These are phyloP conservation scores for Gentiana straminea DNA, from an alignment of 257 asterid genomes.

Conservation along the genomic window DNA sequence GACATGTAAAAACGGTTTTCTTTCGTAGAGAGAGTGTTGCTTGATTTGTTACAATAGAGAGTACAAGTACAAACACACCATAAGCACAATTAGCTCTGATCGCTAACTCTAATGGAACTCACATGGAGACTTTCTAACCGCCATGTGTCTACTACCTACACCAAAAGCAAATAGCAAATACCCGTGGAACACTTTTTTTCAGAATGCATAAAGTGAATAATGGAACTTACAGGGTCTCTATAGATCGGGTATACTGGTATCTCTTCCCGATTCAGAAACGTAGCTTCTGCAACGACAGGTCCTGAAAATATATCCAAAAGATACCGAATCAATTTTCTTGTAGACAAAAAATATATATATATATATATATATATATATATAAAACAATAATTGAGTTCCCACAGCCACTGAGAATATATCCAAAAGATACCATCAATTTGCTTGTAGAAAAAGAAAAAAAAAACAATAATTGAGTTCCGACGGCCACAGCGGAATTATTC, in stretches of 20 bases:
- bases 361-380: no score
- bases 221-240: constrained; percentile 82
- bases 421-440: background rate
- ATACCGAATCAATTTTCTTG: background rate
- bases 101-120: no score
- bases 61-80: no score
- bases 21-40: no score
- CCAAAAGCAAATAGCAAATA: no score
- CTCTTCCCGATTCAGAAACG: constrained; percentile 94
- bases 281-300: constrained; percentile 97
- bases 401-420: no score
- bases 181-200: background rate
- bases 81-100: no score
- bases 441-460: background rate
- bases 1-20: no score
- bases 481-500: background rate
- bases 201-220: background rate
- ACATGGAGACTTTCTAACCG: no score
- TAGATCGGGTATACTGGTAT: constrained; percentile 79
- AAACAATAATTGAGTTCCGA: background rate
- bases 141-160: no score
- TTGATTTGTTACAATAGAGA: no score
- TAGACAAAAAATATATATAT: background rate
- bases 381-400: background rate
- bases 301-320: constrained; percentile 26